phyloP scores from a whole-genome alignment of 2,329 filamentous ascomycete species.

The Epichloe sp. region DNA sequence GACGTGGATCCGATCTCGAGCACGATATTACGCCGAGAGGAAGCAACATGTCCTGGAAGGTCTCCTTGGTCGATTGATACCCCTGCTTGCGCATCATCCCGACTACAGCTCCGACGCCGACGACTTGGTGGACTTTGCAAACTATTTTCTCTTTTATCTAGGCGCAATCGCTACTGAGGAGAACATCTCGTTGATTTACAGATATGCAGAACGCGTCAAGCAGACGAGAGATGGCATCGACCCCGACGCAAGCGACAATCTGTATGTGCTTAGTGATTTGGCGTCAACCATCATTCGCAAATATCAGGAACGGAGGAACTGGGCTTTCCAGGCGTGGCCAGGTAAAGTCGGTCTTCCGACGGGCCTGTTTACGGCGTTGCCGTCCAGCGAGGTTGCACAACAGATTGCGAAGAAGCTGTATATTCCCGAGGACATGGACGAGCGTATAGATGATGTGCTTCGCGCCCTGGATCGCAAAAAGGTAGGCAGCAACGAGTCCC shows the following conservation, averaged over 20 bases:
- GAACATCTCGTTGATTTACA: slow-evolving; percentile 79
- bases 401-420: slow-evolving; percentile 79
- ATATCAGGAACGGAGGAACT: slow-evolving; percentile 76
- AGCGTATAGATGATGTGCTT: slow-evolving; percentile 58
- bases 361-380: slow-evolving; percentile 63
- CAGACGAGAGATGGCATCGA: slow-evolving; percentile 71
- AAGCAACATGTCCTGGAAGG: slow-evolving; percentile 61
- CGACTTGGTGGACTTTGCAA: slow-evolving; percentile 68
- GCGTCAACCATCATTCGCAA: slow-evolving; percentile 69
- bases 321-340: slow-evolving; percentile 73
- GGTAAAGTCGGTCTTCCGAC: slow-evolving; percentile 69
- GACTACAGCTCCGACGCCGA: slow-evolving; percentile 60
- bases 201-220: slow-evolving; percentile 87
- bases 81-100: slow-evolving; percentile 85
- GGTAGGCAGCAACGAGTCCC: slow-evolving; percentile 19
- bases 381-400: slow-evolving; percentile 66
- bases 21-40: slow-evolving; percentile 46
- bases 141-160: slow-evolving; percentile 85
- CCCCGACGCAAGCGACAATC: slow-evolving; percentile 51
- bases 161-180: slow-evolving; percentile 69
- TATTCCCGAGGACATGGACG: slow-evolving; percentile 63
- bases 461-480: slow-evolving; percentile 64
- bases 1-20: slow-evolving; percentile 80
- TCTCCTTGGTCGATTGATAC: slow-evolving; percentile 69
- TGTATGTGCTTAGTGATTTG: slow-evolving; percentile 82